These are phyloP conservation scores for Globisporangium paddicum DNA, from an alignment of 352 stramenopile genomes.

Conservation along the genomic window DNA sequence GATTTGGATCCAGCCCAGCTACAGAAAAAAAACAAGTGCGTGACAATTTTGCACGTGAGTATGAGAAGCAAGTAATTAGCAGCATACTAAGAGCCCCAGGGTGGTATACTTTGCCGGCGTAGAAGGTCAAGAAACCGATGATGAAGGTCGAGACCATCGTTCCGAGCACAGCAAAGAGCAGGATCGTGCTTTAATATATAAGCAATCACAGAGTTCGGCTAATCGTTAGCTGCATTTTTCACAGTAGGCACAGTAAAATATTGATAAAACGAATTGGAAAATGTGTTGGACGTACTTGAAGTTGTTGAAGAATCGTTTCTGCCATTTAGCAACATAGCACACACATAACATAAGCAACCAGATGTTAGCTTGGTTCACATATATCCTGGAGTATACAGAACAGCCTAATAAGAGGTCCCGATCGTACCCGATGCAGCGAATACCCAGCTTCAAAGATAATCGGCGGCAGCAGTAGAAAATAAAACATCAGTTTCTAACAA, in stretches of 20 bases:
- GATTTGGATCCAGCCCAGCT: slow-evolving; percentile 81
- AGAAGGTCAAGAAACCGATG: slow-evolving; percentile 93
- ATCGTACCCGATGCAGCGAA: slow-evolving; percentile 72
- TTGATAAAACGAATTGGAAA: no score
- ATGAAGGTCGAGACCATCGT: slow-evolving; percentile 96
- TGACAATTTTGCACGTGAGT: background rate
- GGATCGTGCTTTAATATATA: slow-evolving; percentile 77
- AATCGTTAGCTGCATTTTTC: background rate
- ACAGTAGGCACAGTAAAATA: no score
- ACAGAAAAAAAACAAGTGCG: background rate
- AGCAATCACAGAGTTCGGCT: background rate
- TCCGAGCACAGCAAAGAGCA: slow-evolving; percentile 93
- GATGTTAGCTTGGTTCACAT: background rate
- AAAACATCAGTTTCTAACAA: slow-evolving; percentile 93
- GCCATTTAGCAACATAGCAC: background rate
- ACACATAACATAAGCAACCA: background rate
- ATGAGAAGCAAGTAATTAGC: no score
- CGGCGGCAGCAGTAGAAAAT: slow-evolving; percentile 95
- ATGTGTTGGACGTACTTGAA: slow-evolving; percentile 57
- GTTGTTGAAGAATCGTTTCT: slow-evolving; percentile 96
- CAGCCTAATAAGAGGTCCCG: background rate
- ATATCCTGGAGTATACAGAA: no score
- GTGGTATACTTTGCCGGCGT: slow-evolving; percentile 60
- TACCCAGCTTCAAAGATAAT: slow-evolving; percentile 98
- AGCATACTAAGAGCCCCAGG: no score